Evolutionary conservation across 2,329 filamentous ascomycete species (phyloP), one percentile per base, ranked within the genome.

Genomic region (Apiospora malaysiana): DNA sequence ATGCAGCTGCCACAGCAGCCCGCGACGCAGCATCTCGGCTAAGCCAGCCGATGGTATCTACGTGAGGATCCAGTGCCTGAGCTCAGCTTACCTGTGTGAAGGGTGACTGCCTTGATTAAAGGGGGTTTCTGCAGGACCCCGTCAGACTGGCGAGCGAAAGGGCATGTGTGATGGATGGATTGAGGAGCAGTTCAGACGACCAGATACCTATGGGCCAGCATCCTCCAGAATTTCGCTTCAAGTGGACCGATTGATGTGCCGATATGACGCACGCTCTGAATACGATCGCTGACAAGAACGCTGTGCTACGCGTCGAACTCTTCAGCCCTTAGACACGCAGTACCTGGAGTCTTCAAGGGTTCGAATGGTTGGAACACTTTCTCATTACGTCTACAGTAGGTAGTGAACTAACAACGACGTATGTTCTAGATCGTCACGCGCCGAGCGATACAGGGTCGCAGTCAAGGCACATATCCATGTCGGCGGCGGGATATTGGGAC

Each of bases 1-100:
- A 63, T 63, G 56, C 56, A 63, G 56, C 56, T 63, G 56, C 32
- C 56, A 63, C 56, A n/a, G 32, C 56, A 63, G 56, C 56, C 56
- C 56, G 27, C 56, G 37, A 32, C 40, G 32, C 56, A 63, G 32
- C 21, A 63, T 63, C 56, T 63, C 56, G 56, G 56, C 27, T 63
- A 63, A 63, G 56, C 18, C 27, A 63, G 32, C 56, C 56, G 56
- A 63, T 32, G 2, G 32, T 40, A n/a, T 63, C 21, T 40, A 63
- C 18, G 56, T 32, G 56, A 63, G 32, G 18, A n/a, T 40, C 32
- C 56, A 40, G 12, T 40, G n/a, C 56, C 56, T 9, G 9, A n/a
- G 16, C 27, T 10, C 37, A 46, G 18, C 18, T 4, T 5, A 32
- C 18, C 2, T 21, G 8, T 14, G 37, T 0, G 18, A 59, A 21